A percentile compares a stretch with the other conserved stretches of the same genome.
These are phyloP conservation scores for Chalciporus piperatus DNA, from an alignment of 768 basidiomycete genomes.

Conservation along the genomic window DNA sequence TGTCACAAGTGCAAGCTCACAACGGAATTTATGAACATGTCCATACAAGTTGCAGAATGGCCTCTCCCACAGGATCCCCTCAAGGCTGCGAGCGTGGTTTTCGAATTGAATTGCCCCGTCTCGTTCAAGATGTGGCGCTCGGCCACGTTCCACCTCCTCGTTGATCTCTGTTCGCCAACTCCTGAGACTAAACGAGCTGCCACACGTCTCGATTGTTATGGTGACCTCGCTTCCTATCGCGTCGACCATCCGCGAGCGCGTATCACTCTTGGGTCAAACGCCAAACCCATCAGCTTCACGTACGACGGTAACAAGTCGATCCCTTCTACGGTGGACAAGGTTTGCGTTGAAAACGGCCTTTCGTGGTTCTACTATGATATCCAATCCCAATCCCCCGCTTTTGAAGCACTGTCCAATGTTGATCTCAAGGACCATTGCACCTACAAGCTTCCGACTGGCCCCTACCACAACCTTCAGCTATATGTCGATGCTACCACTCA, in stretches of 20 bases:
- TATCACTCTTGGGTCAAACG: no score
- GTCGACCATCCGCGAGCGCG: no score
- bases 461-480: conserved; percentile 36
- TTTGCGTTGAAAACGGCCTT: no score
- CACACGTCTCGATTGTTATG: no score
- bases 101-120: conserved; percentile 39
- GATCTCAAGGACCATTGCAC: no score
- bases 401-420: no score
- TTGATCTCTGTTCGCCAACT: conserved; percentile 21
- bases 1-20: conserved; percentile 30
- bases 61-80: conserved; percentile 34
- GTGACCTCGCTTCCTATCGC: no score
- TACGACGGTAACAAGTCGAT: no score
- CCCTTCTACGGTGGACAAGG: no score
- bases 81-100: conserved; percentile 31
- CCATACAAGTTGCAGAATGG: conserved; percentile 42
- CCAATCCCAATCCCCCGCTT: no score
- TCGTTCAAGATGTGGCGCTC: conserved; percentile 41
- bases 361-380: no score
- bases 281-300: no score
- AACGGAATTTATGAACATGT: conserved; percentile 12
- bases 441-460: conserved; percentile 23
- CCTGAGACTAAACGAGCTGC: conserved; percentile 2
- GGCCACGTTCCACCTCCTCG: conserved; percentile 25
- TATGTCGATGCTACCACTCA: conserved; percentile 36